phyloP scores from a whole-genome alignment of 2,329 filamentous ascomycete species.

The Talaromyces sp. region DNA sequence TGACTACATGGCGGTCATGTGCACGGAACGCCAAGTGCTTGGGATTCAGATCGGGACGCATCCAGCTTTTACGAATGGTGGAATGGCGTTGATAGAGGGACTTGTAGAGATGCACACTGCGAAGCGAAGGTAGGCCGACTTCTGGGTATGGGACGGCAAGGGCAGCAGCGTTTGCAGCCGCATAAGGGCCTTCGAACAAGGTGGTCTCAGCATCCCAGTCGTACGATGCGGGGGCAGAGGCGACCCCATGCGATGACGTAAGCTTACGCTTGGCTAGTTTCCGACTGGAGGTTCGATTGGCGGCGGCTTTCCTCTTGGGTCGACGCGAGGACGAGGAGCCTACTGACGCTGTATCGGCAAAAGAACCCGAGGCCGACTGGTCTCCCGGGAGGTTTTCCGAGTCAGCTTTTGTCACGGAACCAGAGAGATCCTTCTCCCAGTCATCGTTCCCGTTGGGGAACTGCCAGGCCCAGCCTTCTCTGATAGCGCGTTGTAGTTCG shows the following conservation, averaged over 20 bases:
- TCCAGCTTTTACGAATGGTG: slow-evolving; percentile 89
- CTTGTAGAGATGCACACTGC: slow-evolving; percentile 88
- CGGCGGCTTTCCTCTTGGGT: slow-evolving; percentile 45
- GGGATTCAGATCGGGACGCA: slow-evolving; percentile 73
- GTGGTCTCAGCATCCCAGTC: slow-evolving; percentile 44
- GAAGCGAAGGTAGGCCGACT: slow-evolving; percentile 70
- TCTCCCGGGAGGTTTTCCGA: slow-evolving; percentile 21
- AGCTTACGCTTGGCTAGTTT: slow-evolving; percentile 56
- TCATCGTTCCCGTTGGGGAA: slow-evolving; percentile 70
- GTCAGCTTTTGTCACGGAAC: slow-evolving; percentile 37
- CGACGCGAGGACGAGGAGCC: slow-evolving; percentile 23
- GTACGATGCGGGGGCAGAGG: slow-evolving; percentile 34
- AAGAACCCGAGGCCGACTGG: slow-evolving; percentile 19
- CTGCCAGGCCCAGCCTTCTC: slow-evolving; percentile 97
- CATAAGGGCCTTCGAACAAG: slow-evolving; percentile 73
- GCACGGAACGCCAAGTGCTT: slow-evolving; percentile 94
- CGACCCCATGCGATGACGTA: slow-evolving; percentile 25
- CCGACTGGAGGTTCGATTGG: slow-evolving; percentile 38
- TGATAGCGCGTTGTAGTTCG: slow-evolving; percentile 79
- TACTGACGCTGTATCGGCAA: slow-evolving; percentile 19
- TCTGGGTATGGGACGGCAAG: slow-evolving; percentile 75
- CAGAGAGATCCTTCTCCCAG: slow-evolving; percentile 68
- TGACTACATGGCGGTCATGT: slow-evolving; percentile 93
- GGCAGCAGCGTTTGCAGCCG: slow-evolving; percentile 76
- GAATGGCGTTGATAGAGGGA: slow-evolving; percentile 90